Conservation (phyloP, 1,139 yeast species). For the Saccharomyces hybrid region DNA sequence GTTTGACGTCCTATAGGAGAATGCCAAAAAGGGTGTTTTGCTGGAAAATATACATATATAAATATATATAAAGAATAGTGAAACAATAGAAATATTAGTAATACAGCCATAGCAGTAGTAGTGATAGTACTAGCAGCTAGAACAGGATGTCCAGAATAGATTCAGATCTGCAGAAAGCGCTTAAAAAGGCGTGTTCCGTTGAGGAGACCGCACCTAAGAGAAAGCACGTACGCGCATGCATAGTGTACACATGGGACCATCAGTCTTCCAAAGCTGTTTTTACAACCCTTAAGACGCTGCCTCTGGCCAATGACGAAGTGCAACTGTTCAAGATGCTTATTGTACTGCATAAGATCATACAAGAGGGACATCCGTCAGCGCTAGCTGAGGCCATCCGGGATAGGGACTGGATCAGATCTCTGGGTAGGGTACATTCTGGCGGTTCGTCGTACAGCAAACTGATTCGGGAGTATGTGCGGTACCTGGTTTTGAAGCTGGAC, state of each 20-base stretch:
- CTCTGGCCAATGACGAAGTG: constrained; percentile 73
- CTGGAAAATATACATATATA: background rate
- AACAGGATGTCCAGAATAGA: constrained; percentile 32
- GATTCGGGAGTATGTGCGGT: constrained; percentile 69
- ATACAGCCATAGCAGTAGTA: background rate
- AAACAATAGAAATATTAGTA: background rate
- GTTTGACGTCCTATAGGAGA: background rate
- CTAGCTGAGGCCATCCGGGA: constrained; percentile 77
- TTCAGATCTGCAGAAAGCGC: constrained; percentile 52
- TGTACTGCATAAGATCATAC: constrained; percentile 84
- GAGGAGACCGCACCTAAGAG: constrained; percentile 94
- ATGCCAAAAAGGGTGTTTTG: background rate
- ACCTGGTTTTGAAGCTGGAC: constrained; percentile 62
- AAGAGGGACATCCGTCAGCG: constrained; percentile 89
- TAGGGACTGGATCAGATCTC: constrained; percentile 50
- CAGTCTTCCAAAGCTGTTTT: constrained; percentile 69
- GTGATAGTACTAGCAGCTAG: background rate
- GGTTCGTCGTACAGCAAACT: constrained; percentile 54
- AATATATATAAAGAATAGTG: background rate
- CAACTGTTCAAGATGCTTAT: constrained; percentile 86
- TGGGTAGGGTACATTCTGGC: constrained; percentile 38
- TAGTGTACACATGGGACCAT: constrained; percentile 95
- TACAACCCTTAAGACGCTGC: constrained; percentile 73
- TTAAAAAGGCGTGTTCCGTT: constrained; percentile 77
- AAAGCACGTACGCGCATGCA: constrained; percentile 90